phyloP scores from a whole-genome alignment of 306 rosid genomes.

The Vachellia collinsii region DNA sequence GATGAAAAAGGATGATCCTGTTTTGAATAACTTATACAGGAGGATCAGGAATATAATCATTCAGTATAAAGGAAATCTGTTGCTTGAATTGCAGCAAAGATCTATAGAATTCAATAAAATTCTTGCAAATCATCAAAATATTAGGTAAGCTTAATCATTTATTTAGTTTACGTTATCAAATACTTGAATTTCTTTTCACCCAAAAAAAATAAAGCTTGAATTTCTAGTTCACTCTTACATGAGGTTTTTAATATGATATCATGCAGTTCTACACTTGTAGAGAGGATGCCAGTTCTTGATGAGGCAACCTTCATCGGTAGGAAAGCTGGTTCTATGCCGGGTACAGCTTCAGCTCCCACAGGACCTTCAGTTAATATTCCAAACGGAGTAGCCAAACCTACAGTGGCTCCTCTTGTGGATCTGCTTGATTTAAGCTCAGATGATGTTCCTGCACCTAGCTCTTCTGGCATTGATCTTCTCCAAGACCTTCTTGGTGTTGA shows the following conservation, averaged over 20 bases:
- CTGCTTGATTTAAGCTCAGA: conserved; percentile 83
- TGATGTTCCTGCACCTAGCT: conserved; percentile 78
- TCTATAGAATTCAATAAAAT: conserved; percentile 84
- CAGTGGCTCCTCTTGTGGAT: conserved; percentile 84
- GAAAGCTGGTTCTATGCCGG: conserved; percentile 68
- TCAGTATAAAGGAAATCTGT: conserved; percentile 84
- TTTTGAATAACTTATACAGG: conserved; percentile 52
- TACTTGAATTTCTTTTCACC: conserved; percentile 5
- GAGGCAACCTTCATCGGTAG: conserved; percentile 83
- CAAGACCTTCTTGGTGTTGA: conserved; percentile 96
- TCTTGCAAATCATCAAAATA: conserved; percentile 77
- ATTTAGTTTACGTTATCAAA: conserved; percentile 20
- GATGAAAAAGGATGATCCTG: conserved; percentile 24
- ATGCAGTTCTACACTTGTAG: conserved; percentile 80
- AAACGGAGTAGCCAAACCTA: conserved; percentile 75
- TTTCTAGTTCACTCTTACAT: background rate
- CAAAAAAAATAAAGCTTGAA: conserved; percentile 8
- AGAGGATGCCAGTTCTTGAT: conserved; percentile 97
- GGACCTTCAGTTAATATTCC: conserved; percentile 68
- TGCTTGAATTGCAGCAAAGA: conserved; percentile 99
- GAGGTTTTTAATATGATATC: conserved; percentile 20
- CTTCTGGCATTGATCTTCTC: conserved; percentile 82
- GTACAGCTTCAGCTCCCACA: conserved; percentile 58
- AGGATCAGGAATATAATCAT: conserved; percentile 74
- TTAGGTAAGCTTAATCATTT: conserved; percentile 58